phyloP scores from a whole-genome alignment of 1,139 yeast species.

The Candida sp. region DNA sequence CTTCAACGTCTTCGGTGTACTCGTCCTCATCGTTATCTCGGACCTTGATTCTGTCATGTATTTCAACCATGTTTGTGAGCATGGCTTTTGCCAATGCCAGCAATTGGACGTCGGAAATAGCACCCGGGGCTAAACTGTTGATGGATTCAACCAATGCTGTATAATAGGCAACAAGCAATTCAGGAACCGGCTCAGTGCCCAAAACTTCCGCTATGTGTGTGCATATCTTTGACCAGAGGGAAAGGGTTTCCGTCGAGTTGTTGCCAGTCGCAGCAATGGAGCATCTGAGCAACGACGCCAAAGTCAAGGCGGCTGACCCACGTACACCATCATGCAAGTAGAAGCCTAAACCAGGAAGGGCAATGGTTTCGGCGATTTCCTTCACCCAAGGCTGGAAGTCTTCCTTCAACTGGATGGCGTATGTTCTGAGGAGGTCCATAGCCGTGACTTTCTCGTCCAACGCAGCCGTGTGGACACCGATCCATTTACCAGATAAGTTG shows the following conservation, averaged over 20 bases:
- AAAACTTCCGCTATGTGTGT: constrained; percentile 72
- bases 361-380: constrained; percentile 78
- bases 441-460: constrained; percentile 94
- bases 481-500: constrained; percentile 87
- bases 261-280: constrained; percentile 67
- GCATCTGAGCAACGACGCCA: constrained; percentile 77
- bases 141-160: constrained; percentile 72
- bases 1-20: constrained; percentile 74
- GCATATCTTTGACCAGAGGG: constrained; percentile 75
- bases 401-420: constrained; percentile 84
- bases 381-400: constrained; percentile 84
- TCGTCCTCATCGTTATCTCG: constrained; percentile 75
- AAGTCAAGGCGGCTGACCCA: constrained; percentile 83
- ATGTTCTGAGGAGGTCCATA: constrained; percentile 85
- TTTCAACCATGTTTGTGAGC: constrained; percentile 64
- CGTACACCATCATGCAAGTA: constrained; percentile 96
- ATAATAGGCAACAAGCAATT: constrained; percentile 79
- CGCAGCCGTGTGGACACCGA: constrained; percentile 93
- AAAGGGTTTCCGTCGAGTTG: constrained; percentile 58
- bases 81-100: constrained; percentile 63
- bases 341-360: constrained; percentile 88
- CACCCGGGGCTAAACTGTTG: constrained; percentile 65
- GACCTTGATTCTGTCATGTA: constrained; percentile 70
- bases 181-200: constrained; percentile 82
- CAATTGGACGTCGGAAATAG: constrained; percentile 63